Evolutionary conservation across 805 yeast species (phyloP).

Genomic region (Lipomyces mesembrius): DNA sequence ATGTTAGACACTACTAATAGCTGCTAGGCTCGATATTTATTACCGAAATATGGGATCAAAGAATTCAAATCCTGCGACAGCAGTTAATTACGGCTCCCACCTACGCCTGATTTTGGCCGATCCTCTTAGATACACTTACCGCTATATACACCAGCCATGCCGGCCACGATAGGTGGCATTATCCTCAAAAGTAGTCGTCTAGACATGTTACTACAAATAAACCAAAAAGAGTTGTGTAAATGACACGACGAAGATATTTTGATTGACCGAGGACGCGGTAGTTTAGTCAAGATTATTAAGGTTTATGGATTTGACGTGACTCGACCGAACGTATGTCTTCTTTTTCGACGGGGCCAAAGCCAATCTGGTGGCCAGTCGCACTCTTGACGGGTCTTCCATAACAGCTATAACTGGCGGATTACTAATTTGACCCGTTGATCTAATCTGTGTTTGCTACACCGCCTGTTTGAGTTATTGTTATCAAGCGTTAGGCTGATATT

Average conservation of each 20-base stretch:
- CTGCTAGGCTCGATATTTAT: background rate
- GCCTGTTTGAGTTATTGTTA: too few species aligned
- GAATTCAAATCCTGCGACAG: slow-evolving; percentile 19
- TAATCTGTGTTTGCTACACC: too few species aligned
- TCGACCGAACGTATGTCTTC: too few species aligned
- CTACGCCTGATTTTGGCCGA: background rate
- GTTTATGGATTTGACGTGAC: too few species aligned
- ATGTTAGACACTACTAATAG: background rate
- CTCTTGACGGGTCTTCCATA: too few species aligned
- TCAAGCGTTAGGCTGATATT: too few species aligned
- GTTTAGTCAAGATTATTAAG: too few species aligned
- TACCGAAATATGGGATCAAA: slow-evolving; percentile 31
- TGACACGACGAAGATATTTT: background rate
- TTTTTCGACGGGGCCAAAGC: too few species aligned
- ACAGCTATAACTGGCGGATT: too few species aligned
- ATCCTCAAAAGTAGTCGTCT: slow-evolving; percentile 15
- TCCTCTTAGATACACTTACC: slow-evolving; percentile 14
- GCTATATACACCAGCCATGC: slow-evolving; percentile 23
- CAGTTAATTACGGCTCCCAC: too few species aligned
- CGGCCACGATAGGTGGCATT: slow-evolving; percentile 24
- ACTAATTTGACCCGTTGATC: too few species aligned
- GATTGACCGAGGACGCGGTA: background rate
- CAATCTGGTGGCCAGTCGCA: too few species aligned
- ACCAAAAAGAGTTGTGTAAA: background rate
- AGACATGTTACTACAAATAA: slow-evolving; percentile 17